Percentiles rank a stretch among this genome's conserved stretches.
Evolutionary conservation across 371 early-diverging fungal species (phyloP).

Genomic region (Mortierella sp.): DNA sequence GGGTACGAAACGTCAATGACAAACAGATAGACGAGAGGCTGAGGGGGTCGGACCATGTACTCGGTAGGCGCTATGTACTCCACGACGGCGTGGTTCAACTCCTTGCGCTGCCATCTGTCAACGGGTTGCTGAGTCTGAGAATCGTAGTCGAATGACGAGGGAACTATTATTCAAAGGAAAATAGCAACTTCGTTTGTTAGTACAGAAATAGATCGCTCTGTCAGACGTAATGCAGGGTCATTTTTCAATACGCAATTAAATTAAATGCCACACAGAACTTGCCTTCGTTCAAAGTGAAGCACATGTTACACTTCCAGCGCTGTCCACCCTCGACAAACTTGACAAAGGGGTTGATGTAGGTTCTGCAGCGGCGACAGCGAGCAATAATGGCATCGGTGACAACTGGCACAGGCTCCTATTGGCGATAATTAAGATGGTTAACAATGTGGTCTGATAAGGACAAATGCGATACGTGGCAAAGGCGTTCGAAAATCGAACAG

Average conservation of each 20-base stretch:
- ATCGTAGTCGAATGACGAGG: conserved; percentile 93
- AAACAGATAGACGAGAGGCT: conserved; percentile 93
- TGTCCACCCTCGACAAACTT: conserved; percentile 94
- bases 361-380: conserved; percentile 94
- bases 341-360: conserved; percentile 97
- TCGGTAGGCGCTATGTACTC: conserved; percentile 97
- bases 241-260: not conserved
- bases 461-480: not conserved
- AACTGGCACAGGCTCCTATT: conserved; percentile 83
- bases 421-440: not conserved
- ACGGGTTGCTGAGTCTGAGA: conserved; percentile 81
- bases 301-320: conserved; percentile 97
- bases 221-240: not conserved
- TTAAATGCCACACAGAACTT: conserved; percentile 12
- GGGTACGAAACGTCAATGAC: conserved; percentile 93
- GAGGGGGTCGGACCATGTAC: conserved; percentile 95
- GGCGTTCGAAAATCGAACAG: too few species aligned
- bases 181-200: not conserved
- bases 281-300: conserved; percentile 92
- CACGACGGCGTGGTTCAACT: conserved; percentile 89
- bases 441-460: not conserved
- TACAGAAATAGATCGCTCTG: not conserved
- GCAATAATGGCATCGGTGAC: conserved; percentile 88
- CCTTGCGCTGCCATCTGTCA: conserved; percentile 90
- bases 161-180: conserved; percentile 64